Evolutionary conservation across 1,139 yeast species (phyloP).

Genomic region (Pichia sp.): DNA sequence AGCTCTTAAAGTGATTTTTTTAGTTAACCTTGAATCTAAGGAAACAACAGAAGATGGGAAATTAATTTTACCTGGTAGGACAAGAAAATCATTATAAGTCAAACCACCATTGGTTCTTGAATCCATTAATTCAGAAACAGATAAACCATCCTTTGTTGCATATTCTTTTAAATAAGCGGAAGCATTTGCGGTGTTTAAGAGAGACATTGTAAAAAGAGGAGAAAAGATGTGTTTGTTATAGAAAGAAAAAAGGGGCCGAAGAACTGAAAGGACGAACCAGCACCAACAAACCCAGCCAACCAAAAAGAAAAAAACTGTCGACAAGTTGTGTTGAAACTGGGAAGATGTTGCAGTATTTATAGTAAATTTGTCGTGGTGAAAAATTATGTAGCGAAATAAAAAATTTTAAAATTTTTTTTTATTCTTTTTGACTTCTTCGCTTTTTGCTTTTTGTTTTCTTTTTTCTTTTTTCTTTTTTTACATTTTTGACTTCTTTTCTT

Average conservation of each 20-base stretch:
- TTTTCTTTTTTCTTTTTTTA: not conserved
- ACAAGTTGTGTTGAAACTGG: not conserved
- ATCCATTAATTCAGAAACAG: conserved; percentile 80
- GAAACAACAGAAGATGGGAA: conserved; percentile 75
- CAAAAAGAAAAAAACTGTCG: not conserved
- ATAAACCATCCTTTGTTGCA: conserved; percentile 75
- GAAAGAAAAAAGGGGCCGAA: conserved; percentile 1
- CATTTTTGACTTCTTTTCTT: too few relatives aligned
- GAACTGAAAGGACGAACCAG: conserved; percentile 11
- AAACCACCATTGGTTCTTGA: conserved; percentile 88
- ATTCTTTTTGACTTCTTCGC: not conserved
- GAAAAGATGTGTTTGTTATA: not conserved
- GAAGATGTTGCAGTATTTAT: not conserved
- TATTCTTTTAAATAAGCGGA: conserved; percentile 59
- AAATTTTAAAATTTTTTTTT: not conserved
- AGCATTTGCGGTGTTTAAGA: conserved; percentile 57
- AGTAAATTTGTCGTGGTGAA: not conserved
- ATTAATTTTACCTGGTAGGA: conserved; percentile 90
- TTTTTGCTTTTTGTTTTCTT: not conserved
- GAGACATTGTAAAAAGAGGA: conserved; percentile 7
- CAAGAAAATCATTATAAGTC: conserved; percentile 92
- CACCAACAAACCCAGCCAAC: conserved; percentile 18
- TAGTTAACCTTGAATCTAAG: conserved; percentile 82
- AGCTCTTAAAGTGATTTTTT: conserved; percentile 81
- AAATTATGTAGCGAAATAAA: not conserved